Evolutionary conservation across 2,329 filamentous ascomycete genomes (phyloP).

Genomic region (Alternaria alternata): DNA sequence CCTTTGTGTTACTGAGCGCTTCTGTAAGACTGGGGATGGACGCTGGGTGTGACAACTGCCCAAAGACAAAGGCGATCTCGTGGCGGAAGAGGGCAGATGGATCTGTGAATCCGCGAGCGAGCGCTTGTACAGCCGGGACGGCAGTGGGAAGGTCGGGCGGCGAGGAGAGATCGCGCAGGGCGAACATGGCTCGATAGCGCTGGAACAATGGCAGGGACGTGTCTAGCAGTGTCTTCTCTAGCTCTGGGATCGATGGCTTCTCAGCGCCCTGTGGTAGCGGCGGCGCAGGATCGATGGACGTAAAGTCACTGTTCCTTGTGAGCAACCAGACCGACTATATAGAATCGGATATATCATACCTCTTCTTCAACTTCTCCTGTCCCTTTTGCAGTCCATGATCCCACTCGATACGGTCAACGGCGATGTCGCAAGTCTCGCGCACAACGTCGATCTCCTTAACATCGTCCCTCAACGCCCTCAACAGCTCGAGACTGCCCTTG

Average conservation of each 20-base stretch:
- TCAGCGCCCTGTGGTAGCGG: conserved; percentile 75
- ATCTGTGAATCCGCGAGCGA: conserved; percentile 86
- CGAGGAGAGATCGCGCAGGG: conserved; percentile 90
- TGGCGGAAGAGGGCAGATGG: conserved; percentile 93
- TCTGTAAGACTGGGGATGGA: conserved; percentile 88
- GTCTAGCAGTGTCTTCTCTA: conserved; percentile 82
- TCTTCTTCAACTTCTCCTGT: conserved; percentile 78
- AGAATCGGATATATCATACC: conserved; percentile 61
- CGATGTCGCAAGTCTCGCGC: conserved; percentile 96
- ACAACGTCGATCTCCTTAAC: conserved; percentile 79
- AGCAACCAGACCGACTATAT: conserved; percentile 11
- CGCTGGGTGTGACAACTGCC: conserved; percentile 94
- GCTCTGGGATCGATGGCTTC: conserved; percentile 72
- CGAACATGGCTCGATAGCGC: conserved; percentile 98
- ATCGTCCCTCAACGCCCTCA: conserved; percentile 78
- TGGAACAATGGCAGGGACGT: conserved; percentile 82
- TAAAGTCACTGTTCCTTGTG: conserved; percentile 77
- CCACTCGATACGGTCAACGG: conserved; percentile 93
- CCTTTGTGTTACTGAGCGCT: conserved; percentile 78
- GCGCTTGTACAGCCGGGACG: conserved; percentile 82
- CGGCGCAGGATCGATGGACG: conserved; percentile 93
- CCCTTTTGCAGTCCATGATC: conserved; percentile 69
- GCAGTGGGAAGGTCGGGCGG: conserved; percentile 91
- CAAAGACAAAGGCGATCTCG: conserved; percentile 98
- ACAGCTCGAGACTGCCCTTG: conserved; percentile 73